phyloP scores from a whole-genome alignment of 148 eudicot genomes.

The Selenicereus undatus region DNA sequence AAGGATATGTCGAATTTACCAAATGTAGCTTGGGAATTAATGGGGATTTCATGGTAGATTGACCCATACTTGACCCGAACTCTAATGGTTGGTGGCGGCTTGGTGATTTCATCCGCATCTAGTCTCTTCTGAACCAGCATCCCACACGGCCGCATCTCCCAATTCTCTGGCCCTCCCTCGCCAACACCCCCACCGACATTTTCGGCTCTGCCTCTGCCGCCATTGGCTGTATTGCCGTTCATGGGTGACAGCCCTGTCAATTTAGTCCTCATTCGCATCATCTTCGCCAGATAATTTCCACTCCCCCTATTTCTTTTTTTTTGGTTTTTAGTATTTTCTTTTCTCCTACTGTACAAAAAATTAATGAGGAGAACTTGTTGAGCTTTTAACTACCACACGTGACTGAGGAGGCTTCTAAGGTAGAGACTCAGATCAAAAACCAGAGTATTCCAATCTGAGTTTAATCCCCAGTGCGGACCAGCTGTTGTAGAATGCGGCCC shows the following conservation, averaged over 20 bases:
- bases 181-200: slow-evolving; percentile 13
- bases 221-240: slow-evolving; percentile 18
- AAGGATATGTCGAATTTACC: slow-evolving; percentile 34
- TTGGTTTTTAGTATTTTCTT: background rate
- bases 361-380: background rate
- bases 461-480: background rate
- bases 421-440: slow-evolving; percentile 8
- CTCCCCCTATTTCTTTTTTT: background rate
- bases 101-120: slow-evolving; percentile 44
- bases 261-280: slow-evolving; percentile 82
- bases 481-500: background rate
- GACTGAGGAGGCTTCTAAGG: slow-evolving; percentile 17
- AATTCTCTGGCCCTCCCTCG: slow-evolving; percentile 37
- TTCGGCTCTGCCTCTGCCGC: background rate
- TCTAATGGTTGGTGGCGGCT: slow-evolving; percentile 56
- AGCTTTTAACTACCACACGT: slow-evolving; percentile 32
- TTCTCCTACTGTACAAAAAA: slow-evolving; percentile 6
- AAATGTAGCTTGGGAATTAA: slow-evolving; percentile 72
- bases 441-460: slow-evolving; percentile 8
- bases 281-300: slow-evolving; percentile 20
- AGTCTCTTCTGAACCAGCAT: slow-evolving; percentile 82
- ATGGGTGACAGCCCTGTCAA: slow-evolving; percentile 38
- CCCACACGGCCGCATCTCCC: slow-evolving; percentile 91
- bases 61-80: slow-evolving; percentile 81
- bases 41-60: slow-evolving; percentile 56